phyloP scores from a whole-genome alignment of 2,329 filamentous ascomycete genomes.

The Dactylellina drechsleri region DNA sequence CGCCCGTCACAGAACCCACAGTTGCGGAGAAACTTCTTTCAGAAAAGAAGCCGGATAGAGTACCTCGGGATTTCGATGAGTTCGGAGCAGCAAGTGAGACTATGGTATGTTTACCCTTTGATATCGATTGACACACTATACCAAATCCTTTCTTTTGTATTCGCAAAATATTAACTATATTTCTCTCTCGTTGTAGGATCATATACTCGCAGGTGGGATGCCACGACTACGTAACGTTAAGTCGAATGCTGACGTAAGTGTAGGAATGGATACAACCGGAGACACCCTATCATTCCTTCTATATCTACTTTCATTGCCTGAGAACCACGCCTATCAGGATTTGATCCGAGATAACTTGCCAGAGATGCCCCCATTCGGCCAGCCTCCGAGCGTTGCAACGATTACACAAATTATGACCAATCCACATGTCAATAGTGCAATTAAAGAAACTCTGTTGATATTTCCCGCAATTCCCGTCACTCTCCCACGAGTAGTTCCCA shows the following conservation, averaged over 20 bases:
- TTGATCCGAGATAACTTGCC: conserved; percentile 60
- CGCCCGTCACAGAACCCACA: conserved; percentile 3
- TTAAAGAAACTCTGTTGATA: conserved; percentile 67
- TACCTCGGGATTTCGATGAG: conserved; percentile 24
- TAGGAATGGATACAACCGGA: conserved; percentile 49
- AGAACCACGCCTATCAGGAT: conserved; percentile 63
- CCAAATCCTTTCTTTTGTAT: background rate
- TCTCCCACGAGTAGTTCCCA: conserved; percentile 46
- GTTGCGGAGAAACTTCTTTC: conserved; percentile 44
- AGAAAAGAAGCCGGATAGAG: conserved; percentile 16
- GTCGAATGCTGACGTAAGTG: conserved; percentile 3
- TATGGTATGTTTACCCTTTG: conserved; percentile 36
- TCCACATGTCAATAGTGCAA: conserved; percentile 65
- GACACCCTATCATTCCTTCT: conserved; percentile 66
- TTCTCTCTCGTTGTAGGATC: conserved; percentile 31
- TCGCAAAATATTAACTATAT: conserved; percentile 1
- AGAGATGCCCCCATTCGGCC: conserved; percentile 26
- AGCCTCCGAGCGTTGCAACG: conserved; percentile 16
- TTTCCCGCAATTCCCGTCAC: conserved; percentile 66
- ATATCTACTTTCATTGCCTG: conserved; percentile 65
- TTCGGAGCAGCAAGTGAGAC: conserved; percentile 52
- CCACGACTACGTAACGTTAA: background rate
- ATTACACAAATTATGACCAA: conserved; percentile 58
- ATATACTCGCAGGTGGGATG: conserved; percentile 54
- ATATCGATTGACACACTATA: background rate